Evolutionary conservation across 371 early-diverging fungal genomes (phyloP).

Genomic region (Mucor piriformis): DNA sequence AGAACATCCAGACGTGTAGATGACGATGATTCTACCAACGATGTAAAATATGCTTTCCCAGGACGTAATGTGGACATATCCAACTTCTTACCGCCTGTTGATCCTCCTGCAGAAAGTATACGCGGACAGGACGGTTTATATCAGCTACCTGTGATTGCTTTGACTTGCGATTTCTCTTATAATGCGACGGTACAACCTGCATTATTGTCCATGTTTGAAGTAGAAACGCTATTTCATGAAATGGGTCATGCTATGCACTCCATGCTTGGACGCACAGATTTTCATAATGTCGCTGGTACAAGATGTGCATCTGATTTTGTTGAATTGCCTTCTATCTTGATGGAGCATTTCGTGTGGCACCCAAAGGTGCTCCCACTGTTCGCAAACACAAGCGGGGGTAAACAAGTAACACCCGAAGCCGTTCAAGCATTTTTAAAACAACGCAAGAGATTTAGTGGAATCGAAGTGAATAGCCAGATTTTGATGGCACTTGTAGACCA

Average conservation of each 20-base stretch:
- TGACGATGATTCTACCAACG: conserved; percentile 68
- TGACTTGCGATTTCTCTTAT: conserved; percentile 74
- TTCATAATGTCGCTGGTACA: conserved; percentile 94
- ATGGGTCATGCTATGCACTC: conserved; percentile 99
- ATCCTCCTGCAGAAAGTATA: conserved; percentile 31
- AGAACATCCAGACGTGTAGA: conserved; percentile 88
- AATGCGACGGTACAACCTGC: conserved; percentile 33
- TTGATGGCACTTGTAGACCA: conserved; percentile 90
- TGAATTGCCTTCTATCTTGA: conserved; percentile 93
- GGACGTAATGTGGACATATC: conserved; percentile 28
- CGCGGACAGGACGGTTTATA: conserved; percentile 53
- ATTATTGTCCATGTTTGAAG: conserved; percentile 70
- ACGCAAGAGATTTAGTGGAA: conserved; percentile 59
- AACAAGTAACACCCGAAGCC: conserved; percentile 37
- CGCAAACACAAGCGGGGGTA: conserved; percentile 65
- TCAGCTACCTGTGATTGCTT: conserved; percentile 79
- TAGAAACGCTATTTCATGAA: conserved; percentile 97
- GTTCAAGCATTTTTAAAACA: conserved; percentile 56
- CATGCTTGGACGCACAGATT: conserved; percentile 92
- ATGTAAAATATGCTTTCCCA: conserved; percentile 49
- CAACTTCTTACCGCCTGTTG: conserved; percentile 30
- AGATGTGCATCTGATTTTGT: conserved; percentile 95
- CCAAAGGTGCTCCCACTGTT: conserved; percentile 73
- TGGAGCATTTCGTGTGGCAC: conserved; percentile 87
- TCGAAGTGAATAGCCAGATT: conserved; percentile 88